phyloP scores from a whole-genome alignment of 1,284 basidiomycete species.

The Volvariella surrecta region DNA sequence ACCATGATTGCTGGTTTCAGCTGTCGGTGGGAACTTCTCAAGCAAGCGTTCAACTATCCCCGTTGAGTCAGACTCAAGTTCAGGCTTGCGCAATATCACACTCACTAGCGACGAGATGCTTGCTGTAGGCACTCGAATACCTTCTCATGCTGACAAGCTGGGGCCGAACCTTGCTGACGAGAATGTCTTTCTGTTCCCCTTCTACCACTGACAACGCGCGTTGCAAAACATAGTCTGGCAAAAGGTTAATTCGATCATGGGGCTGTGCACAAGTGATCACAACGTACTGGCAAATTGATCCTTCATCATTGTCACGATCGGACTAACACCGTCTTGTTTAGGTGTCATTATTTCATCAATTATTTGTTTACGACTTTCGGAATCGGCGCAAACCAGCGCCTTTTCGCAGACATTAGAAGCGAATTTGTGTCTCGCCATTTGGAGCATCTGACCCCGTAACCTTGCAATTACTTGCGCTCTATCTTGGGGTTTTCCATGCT shows the following conservation, averaged over 20 bases:
- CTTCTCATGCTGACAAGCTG: slow-evolving; percentile 65
- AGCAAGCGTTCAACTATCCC: slow-evolving; percentile 62
- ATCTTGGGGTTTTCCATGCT: slow-evolving; percentile 70
- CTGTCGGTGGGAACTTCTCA: slow-evolving; percentile 28
- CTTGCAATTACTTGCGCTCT: slow-evolving; percentile 60
- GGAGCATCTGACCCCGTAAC: slow-evolving; percentile 73
- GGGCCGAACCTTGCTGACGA: slow-evolving; percentile 56
- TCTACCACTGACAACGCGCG: slow-evolving; percentile 65
- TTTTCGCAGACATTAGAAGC: slow-evolving; percentile 97
- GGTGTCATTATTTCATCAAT: slow-evolving; percentile 76
- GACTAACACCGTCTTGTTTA: slow-evolving; percentile 53
- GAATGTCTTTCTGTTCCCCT: slow-evolving; percentile 57
- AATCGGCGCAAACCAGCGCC: slow-evolving; percentile 64
- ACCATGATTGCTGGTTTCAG: slow-evolving; percentile 10
- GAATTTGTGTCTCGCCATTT: slow-evolving; percentile 87
- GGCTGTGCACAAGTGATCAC: slow-evolving; percentile 2
- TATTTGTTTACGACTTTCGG: slow-evolving; percentile 56
- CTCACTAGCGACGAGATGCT: slow-evolving; percentile 75
- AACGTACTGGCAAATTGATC: slow-evolving; percentile 83
- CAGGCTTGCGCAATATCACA: slow-evolving; percentile 10
- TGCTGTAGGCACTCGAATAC: slow-evolving; percentile 65
- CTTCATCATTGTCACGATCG: slow-evolving; percentile 78
- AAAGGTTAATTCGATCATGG: slow-evolving; percentile 6
- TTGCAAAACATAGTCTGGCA: slow-evolving; percentile 74
- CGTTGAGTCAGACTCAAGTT: slow-evolving; percentile 3